Evolutionary conservation across 2,329 filamentous ascomycete species (phyloP).

Genomic region (Blastomyces percursus): DNA sequence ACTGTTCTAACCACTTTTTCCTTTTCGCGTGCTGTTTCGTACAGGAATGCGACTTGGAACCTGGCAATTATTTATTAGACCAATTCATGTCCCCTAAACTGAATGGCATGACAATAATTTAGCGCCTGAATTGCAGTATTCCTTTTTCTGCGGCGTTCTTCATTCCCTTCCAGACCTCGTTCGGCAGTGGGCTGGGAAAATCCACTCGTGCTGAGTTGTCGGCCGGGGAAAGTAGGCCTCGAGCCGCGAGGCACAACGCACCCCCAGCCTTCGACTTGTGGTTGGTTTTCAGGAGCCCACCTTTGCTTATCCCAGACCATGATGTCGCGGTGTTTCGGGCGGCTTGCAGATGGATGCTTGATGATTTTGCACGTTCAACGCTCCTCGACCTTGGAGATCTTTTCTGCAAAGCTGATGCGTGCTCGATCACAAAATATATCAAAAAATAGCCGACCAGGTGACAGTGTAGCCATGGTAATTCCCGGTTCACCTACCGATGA

Average conservation of each 20-base stretch:
- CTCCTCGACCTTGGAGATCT: not conserved
- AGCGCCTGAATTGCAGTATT: not conserved
- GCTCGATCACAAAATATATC: not conserved
- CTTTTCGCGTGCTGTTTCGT: not conserved
- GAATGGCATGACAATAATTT: not conserved
- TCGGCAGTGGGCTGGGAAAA: not conserved
- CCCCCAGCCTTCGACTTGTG: not conserved
- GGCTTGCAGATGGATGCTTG: not conserved
- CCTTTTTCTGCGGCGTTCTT: not conserved
- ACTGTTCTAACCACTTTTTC: not conserved
- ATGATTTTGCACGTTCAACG: not conserved
- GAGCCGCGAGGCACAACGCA: slow-evolving; percentile 3
- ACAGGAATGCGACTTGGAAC: not conserved
- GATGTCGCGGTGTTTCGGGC: not conserved
- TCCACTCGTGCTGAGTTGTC: not conserved
- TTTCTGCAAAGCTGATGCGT: not conserved
- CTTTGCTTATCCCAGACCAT: not conserved
- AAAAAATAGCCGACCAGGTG: not conserved
- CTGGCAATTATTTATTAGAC: not conserved
- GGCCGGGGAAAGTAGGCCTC: not conserved
- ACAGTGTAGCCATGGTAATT: not conserved
- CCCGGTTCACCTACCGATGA: not conserved
- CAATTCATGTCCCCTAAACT: not conserved
- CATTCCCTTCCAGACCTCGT: not conserved
- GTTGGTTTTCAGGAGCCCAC: not conserved